phyloP scores from a whole-genome alignment of 345 rosid genomes.

The Hypericum perforatum region DNA sequence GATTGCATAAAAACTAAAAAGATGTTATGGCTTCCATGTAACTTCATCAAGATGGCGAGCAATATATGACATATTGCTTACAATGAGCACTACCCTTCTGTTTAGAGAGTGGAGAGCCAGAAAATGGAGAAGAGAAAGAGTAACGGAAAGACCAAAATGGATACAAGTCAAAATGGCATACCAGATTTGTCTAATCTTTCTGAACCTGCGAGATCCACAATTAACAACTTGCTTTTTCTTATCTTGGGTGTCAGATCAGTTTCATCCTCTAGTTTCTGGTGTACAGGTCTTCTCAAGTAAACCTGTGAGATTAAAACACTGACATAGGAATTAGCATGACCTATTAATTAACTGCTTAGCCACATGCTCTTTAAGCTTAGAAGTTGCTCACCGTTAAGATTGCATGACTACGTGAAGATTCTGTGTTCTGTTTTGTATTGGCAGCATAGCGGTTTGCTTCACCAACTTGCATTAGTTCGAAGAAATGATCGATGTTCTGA shows the following conservation, averaged over 20 bases:
- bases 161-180: slow-evolving; percentile 13
- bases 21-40: no score
- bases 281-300: slow-evolving; percentile 46
- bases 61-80: no score
- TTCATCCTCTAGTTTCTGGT: slow-evolving; percentile 35
- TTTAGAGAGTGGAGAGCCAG: no score
- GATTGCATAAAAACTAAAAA: no score
- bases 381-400: slow-evolving; percentile 58
- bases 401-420: slow-evolving; percentile 98
- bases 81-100: no score
- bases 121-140: neutral
- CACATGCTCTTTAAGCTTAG: neutral
- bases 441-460: slow-evolving; percentile 85
- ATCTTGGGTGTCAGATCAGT: slow-evolving; percentile 32
- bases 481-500: slow-evolving; percentile 57
- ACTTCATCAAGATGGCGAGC: no score
- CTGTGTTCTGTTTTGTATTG: slow-evolving; percentile 82
- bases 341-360: neutral
- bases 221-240: slow-evolving; percentile 85
- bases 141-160: neutral
- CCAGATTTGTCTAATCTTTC: slow-evolving; percentile 96
- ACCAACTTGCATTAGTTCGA: slow-evolving; percentile 68
- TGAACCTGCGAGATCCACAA: slow-evolving; percentile 96
- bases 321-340: neutral
- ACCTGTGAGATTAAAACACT: slow-evolving; percentile 35